Percentiles rank a stretch among this genome's conserved stretches.
Conservation (phyloP, 2,329 filamentous ascomycete species). For the Mycosphaerella arachidis region DNA sequence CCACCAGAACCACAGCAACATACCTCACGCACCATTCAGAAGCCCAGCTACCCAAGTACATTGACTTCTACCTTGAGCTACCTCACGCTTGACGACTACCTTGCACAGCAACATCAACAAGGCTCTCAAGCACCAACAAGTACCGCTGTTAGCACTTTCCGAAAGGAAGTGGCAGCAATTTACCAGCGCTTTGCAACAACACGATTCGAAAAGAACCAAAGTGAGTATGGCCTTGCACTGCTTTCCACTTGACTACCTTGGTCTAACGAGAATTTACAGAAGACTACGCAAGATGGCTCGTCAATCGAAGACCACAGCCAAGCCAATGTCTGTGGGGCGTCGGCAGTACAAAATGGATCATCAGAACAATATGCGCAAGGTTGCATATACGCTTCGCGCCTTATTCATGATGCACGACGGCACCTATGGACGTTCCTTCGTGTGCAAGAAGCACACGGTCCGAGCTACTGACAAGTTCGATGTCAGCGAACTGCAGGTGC, state of each 20-base stretch:
- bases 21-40: not conserved
- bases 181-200: not conserved
- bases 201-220: not conserved
- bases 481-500: not conserved
- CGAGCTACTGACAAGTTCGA: not conserved
- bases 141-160: not conserved
- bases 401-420: not conserved
- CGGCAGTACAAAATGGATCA: not conserved
- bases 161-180: not conserved
- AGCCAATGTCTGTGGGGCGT: not conserved
- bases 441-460: too few relatives aligned
- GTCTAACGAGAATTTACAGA: not conserved
- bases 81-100: not conserved
- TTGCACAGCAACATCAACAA: not conserved
- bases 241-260: not conserved
- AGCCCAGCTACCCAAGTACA: not conserved
- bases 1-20: not conserved
- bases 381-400: not conserved
- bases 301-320: not conserved
- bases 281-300: not conserved
- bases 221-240: not conserved
- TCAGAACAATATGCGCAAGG: not conserved
- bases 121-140: not conserved
- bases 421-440: not conserved
- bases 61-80: not conserved